Percentiles rank a stretch among this genome's conserved stretches.
phyloP scores from a whole-genome alignment of 306 rosid species.

The Crotalaria pallida region DNA sequence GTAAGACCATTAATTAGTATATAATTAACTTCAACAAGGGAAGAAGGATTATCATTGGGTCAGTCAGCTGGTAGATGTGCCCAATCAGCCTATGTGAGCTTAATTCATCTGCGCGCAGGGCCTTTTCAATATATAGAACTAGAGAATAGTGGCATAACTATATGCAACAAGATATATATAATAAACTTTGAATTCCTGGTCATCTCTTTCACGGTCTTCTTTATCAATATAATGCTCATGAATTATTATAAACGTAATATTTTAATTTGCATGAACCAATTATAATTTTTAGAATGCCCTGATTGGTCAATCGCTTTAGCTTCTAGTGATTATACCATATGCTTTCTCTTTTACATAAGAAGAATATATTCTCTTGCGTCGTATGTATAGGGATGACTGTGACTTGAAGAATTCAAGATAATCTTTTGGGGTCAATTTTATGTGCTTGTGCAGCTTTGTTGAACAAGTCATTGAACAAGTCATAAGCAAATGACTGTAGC shows the following conservation, averaged over 20 bases:
- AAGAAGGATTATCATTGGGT: not conserved
- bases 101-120: not conserved
- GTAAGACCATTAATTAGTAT: not conserved
- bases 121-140: not conserved
- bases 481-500: not conserved
- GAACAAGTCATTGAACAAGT: not conserved
- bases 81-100: not conserved
- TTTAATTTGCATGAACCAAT: not conserved
- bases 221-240: too few relatives aligned
- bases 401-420: not conserved
- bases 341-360: too few relatives aligned
- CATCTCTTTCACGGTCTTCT: not conserved
- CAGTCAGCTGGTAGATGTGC: not conserved
- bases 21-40: not conserved
- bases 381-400: too few relatives aligned
- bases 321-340: not conserved
- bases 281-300: not conserved
- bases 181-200: not conserved
- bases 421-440: not conserved
- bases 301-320: not conserved
- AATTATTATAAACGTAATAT: not conserved
- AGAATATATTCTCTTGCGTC: too few relatives aligned
- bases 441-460: not conserved
- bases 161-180: not conserved
- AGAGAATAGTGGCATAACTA: not conserved